A percentile compares a stretch with the other conserved stretches of the same genome.
phyloP scores from a whole-genome alignment of 2,329 filamentous ascomycete genomes.

The Fusarium coffeatum region DNA sequence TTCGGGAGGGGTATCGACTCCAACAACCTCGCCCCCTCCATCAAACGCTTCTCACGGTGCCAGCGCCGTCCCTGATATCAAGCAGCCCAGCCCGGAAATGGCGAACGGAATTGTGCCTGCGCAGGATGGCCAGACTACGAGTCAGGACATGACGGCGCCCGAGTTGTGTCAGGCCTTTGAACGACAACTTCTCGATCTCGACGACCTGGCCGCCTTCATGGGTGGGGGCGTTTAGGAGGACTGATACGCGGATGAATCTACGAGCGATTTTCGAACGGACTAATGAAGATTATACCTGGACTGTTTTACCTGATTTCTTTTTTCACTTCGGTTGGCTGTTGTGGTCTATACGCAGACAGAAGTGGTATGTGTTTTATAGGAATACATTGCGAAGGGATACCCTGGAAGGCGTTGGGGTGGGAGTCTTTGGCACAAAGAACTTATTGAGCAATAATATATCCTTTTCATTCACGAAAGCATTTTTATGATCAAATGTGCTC shows the following conservation, averaged over 20 bases:
- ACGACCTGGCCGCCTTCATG: slow-evolving; percentile 72
- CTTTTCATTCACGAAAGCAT: background rate
- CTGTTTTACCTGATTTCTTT: background rate
- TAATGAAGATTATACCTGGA: slow-evolving; percentile 28
- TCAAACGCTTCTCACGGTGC: slow-evolving; percentile 39
- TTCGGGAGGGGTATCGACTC: slow-evolving; percentile 61
- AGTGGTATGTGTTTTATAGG: slow-evolving; percentile 29
- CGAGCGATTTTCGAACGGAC: slow-evolving; percentile 1
- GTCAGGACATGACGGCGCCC: slow-evolving; percentile 67
- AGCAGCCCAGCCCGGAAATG: slow-evolving; percentile 53
- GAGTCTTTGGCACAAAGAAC: slow-evolving; percentile 31
- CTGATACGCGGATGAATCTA: slow-evolving; percentile 12
- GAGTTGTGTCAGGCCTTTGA: slow-evolving; percentile 70
- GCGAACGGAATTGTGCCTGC: slow-evolving; percentile 48
- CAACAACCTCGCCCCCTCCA: slow-evolving; percentile 60
- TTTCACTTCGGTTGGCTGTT: background rate
- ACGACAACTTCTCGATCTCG: slow-evolving; percentile 68
- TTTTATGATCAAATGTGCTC: background rate
- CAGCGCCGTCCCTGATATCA: slow-evolving; percentile 49
- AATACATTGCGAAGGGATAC: slow-evolving; percentile 43
- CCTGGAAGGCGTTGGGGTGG: slow-evolving; percentile 45
- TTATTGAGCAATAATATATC: background rate
- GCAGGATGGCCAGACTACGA: slow-evolving; percentile 52
- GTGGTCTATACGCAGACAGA: slow-evolving; percentile 3
- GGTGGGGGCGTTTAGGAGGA: slow-evolving; percentile 65